Conservation (phyloP, 108 stramenopile genomes). For the Pseudonitzschia multiseries region DNA sequence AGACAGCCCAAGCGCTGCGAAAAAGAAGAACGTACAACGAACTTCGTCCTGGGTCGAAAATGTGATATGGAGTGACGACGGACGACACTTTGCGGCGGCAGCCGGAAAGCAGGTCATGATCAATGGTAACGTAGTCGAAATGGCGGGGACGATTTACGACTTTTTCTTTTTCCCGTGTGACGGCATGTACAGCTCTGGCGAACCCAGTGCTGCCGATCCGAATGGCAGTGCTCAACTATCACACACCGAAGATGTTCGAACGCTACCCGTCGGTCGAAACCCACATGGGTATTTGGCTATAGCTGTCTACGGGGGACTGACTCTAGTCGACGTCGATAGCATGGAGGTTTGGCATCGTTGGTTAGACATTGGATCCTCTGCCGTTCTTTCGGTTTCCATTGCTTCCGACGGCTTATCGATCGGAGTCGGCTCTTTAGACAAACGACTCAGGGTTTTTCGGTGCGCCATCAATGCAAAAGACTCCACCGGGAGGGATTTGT, state of each 20-base stretch:
- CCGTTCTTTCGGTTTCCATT: neutral
- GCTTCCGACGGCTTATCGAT: neutral
- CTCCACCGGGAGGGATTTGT: neutral
- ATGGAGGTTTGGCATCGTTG: neutral
- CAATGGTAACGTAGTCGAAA: neutral
- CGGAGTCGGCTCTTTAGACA: neutral
- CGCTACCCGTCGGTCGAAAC: neutral
- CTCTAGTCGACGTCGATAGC: neutral
- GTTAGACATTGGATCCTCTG: conserved; percentile 1
- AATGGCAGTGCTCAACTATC: too few relatives aligned
- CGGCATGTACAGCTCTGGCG: neutral
- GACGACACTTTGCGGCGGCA: conserved; percentile 3
- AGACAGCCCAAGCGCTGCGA: neutral
- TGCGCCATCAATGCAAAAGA: neutral
- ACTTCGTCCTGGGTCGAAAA: neutral
- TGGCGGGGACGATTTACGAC: conserved; percentile 7
- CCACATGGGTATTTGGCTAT: neutral
- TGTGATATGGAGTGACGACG: neutral
- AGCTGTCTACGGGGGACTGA: conserved; percentile 9
- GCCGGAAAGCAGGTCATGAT: conserved; percentile 11
- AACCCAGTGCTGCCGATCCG: neutral
- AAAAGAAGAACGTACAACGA: neutral
- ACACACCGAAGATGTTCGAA: neutral
- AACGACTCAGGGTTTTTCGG: neutral
- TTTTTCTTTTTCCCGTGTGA: neutral